Conservation (phyloP, 2,329 filamentous ascomycete genomes). For the Dryadomyces quercus-mongolicae region DNA sequence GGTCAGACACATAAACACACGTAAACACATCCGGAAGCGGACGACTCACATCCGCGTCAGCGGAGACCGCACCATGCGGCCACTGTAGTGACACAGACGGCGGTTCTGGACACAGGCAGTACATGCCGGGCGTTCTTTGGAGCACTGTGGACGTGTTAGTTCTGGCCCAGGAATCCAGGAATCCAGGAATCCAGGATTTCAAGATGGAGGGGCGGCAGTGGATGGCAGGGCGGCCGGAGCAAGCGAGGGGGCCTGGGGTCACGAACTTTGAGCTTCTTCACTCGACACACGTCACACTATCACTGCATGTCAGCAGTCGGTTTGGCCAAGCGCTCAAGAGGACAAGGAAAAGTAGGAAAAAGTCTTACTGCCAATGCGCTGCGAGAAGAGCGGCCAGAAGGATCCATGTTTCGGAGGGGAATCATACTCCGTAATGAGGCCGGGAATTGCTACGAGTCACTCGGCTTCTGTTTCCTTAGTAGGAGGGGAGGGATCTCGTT, state of each 20-base stretch:
- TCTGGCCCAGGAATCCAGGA: no score
- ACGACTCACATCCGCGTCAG: constrained; percentile 2
- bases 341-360: no score
- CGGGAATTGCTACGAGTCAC: background rate
- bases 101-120: background rate
- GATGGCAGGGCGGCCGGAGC: background rate
- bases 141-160: background rate
- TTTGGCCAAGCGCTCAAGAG: no score
- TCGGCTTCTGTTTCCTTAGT: background rate
- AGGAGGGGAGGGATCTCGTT: no score
- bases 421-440: background rate
- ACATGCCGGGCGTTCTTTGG: constrained; percentile 4
- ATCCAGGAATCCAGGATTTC: no score
- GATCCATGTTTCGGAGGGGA: background rate
- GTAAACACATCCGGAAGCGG: no score
- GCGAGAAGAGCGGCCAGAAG: background rate
- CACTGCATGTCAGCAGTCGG: background rate
- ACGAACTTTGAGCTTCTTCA: constrained; percentile 3
- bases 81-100: constrained; percentile 4
- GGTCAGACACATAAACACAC: no score
- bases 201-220: background rate
- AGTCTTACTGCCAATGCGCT: background rate
- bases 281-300: constrained; percentile 3
- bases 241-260: no score
- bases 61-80: background rate